Conservation (phyloP, 2,329 filamentous ascomycete species). For the Nemania sp. region DNA sequence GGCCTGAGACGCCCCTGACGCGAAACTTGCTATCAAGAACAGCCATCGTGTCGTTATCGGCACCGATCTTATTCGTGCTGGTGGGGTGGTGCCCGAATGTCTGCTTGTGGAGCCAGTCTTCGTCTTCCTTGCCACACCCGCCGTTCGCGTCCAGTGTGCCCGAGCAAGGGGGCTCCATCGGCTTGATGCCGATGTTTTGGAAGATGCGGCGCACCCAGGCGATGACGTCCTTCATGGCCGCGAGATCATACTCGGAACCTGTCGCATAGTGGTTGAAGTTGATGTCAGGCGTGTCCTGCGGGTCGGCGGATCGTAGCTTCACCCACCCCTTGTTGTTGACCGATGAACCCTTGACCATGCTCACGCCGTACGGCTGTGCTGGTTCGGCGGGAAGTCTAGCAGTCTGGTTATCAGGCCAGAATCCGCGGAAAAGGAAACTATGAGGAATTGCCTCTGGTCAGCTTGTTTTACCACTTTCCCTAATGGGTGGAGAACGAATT, state of each 20-base stretch:
- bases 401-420: conserved; percentile 42
- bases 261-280: conserved; percentile 68
- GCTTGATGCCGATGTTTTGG: conserved; percentile 24
- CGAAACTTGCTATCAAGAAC: conserved; percentile 66
- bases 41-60: conserved; percentile 62
- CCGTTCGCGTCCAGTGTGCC: conserved; percentile 24
- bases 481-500: background rate
- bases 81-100: conserved; percentile 68
- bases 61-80: conserved; percentile 65
- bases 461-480: no score
- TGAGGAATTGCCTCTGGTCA: background rate
- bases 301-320: conserved; percentile 68
- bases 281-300: conserved; percentile 72
- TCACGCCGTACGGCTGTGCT: conserved; percentile 50
- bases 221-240: conserved; percentile 60
- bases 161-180: conserved; percentile 35
- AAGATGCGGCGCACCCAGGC: conserved; percentile 44
- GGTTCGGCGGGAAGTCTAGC: conserved; percentile 46
- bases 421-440: conserved; percentile 41
- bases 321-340: conserved; percentile 70
- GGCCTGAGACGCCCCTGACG: conserved; percentile 62
- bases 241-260: conserved; percentile 54
- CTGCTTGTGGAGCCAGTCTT: conserved; percentile 55
- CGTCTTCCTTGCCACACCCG: conserved; percentile 30
- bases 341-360: conserved; percentile 55